Base-by-base conservation (phyloP, 2,329 filamentous ascomycete species). In the Alternaria ventricosa region DNA sequence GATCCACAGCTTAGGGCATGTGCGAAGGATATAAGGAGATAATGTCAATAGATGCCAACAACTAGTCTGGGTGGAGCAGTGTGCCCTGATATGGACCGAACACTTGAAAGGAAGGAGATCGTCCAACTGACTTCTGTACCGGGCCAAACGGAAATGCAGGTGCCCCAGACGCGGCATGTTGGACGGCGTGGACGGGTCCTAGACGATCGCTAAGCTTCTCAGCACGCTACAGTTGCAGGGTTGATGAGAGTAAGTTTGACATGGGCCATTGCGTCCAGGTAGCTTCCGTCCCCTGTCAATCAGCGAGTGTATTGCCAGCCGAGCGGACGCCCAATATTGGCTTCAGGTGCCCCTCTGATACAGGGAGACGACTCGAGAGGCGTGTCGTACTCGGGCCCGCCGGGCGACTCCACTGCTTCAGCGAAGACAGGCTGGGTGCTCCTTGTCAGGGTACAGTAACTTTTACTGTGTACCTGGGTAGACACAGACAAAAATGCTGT, bases 71-170 rank as follows among this genome's bases (percentile, higher is more conserved):
- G 43, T 51, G 56, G 50, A 50, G 45, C 27, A 53, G 43, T 43
- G 44, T 44, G 27, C 22, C 36, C 56, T 47, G 28, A 44, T 60
- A 56, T 63, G 56, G 44, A 33, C 45, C 27, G 33, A 36, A 54
- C 25, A 46, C 50, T 60, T 57, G 61, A 57, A 66, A 64, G 28
- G 69, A 54, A 63, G 64, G 58, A 55, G 64, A 72, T 68, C 62
- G 61, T 50, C 71, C 43, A 58, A 53, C 25, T 30, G 54, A 60
- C 57, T 71, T 49, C 64, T 67, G 44, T 60, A 67, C 55, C 56
- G 46, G 62, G 55, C 49, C 61, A 68, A 63, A 65, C 57, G 54
- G 60, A 64, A 25, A 69, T 69, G 64, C 65, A 65, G 64, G 61
- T 60, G 61, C 56, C 57, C 59, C 41, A 63, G 61, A 55, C 43